Evolutionary conservation across 139 green algal genomes (phyloP), one percentile per base, ranked within the genome.

Genomic region (Edaphochlamys debaryana): DNA sequence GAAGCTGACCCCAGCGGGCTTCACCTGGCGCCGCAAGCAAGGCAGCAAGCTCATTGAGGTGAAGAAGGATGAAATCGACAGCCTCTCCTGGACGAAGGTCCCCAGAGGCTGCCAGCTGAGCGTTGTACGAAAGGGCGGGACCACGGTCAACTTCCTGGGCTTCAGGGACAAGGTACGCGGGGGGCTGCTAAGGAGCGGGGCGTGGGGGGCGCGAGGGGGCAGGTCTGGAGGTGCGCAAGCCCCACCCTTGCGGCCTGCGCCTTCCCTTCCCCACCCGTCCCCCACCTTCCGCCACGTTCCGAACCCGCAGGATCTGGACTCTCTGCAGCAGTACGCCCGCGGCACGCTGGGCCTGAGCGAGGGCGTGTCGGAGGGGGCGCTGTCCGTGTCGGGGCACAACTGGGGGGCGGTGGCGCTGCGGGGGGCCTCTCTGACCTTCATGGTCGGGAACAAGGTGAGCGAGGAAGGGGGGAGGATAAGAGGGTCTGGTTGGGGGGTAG

Each of bases 391-490:
- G 13, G 95, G 95, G 2, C 87, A 90, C 67, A 98, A 96, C 67
- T 98, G 95, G 95, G 95, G 95, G 34, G 72, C 85, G 11, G 74
- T 93, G 29, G 72, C 79, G 6, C 80, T 97, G 20, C 89, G 95
- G 27, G 91, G 92, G 64, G 73, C 73, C 29, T 93, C 85, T 40
- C 87, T 99, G 30, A 66, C 89, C 22, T 99, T 98, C 84, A 86
- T 88, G 50, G 90, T 96, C 38, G 94, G 93, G 30, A 87, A 71
- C 56, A 94, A 95, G 82, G 77, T n/a, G n/a, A n/a, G n/a, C n/a
- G n/a, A n/a, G n/a, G n/a, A n/a, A n/a, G n/a, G n/a, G n/a, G n/a
- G n/a, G n/a, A n/a, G n/a, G n/a, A n/a, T n/a, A n/a, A n/a, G n/a
- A n/a, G n/a, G n/a, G n/a, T n/a, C n/a, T n/a, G n/a, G n/a, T n/a